These are phyloP conservation scores for Kwoniella pini DNA, from an alignment of 768 basidiomycete genomes.

Conservation along the genomic window DNA sequence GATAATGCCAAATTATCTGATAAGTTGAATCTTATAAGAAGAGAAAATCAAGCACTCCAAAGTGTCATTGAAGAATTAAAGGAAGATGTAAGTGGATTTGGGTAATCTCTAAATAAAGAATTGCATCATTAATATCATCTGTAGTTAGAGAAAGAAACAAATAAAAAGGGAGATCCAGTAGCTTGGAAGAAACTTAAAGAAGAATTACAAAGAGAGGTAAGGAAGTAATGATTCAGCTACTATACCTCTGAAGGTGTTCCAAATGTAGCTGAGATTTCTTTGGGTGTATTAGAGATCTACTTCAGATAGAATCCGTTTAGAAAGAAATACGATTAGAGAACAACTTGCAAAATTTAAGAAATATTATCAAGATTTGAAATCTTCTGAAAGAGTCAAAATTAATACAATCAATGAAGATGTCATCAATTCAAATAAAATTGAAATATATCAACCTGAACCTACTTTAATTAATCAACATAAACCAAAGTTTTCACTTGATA, in stretches of 20 bases:
- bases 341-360: neutral
- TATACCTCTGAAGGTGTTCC: neutral
- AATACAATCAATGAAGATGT: neutral
- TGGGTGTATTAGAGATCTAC: neutral
- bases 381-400: too few relatives aligned
- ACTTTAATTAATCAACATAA: neutral
- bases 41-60: constrained; percentile 5
- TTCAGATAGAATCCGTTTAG: constrained; percentile 6
- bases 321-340: neutral
- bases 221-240: neutral
- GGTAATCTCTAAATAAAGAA: too few relatives aligned
- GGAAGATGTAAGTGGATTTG: constrained; percentile 3
- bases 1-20: constrained; percentile 13
- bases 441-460: neutral
- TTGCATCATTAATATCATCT: neutral
- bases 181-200: constrained; percentile 7
- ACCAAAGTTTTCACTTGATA: neutral
- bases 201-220: constrained; percentile 1
- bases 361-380: neutral
- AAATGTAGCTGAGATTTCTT: neutral
- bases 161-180: neutral
- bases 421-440: neutral
- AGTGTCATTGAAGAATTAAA: constrained; percentile 1
- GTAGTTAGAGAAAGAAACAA: neutral
- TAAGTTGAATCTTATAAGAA: constrained; percentile 12